These are phyloP conservation scores for Calonectria fujianensis DNA, from an alignment of 2,329 filamentous ascomycete species.

Conservation along the genomic window DNA sequence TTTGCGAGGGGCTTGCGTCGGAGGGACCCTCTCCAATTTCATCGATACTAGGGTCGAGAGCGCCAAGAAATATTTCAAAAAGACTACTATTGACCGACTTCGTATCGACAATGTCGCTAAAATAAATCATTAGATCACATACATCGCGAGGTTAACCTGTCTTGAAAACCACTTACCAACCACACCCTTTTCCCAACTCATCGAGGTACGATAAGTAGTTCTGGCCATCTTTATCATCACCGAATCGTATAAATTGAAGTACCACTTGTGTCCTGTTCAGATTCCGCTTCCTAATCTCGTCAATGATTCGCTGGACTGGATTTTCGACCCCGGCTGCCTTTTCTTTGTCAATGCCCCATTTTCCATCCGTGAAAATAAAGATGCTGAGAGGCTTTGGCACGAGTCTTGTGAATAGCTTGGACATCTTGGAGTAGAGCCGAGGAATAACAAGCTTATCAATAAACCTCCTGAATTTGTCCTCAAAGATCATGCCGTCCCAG, in stretches of 20 bases:
- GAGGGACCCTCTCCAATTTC: no score
- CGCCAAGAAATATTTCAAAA: no score
- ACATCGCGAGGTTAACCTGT: no score
- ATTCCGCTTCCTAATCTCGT: neutral
- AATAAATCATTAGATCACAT: no score
- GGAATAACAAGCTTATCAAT: neutral
- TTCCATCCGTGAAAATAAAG: neutral
- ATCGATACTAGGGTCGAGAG: no score
- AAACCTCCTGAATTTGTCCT: neutral
- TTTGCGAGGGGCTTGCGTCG: no score
- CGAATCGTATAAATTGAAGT: neutral
- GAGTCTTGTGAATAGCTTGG: neutral
- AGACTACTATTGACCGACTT: no score
- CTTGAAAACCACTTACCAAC: neutral
- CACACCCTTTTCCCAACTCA: neutral
- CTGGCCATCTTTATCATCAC: neutral
- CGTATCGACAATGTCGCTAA: no score
- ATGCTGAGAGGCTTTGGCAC: neutral
- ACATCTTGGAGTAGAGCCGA: neutral
- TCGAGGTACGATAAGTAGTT: neutral
- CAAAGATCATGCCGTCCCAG: neutral
- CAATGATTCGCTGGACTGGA: neutral
- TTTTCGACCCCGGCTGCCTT: neutral
- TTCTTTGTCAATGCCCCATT: neutral
- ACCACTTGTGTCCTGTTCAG: neutral